Evolutionary conservation across 2,329 filamentous ascomycete genomes (phyloP).

Genomic region (Ophiostoma piceae): DNA sequence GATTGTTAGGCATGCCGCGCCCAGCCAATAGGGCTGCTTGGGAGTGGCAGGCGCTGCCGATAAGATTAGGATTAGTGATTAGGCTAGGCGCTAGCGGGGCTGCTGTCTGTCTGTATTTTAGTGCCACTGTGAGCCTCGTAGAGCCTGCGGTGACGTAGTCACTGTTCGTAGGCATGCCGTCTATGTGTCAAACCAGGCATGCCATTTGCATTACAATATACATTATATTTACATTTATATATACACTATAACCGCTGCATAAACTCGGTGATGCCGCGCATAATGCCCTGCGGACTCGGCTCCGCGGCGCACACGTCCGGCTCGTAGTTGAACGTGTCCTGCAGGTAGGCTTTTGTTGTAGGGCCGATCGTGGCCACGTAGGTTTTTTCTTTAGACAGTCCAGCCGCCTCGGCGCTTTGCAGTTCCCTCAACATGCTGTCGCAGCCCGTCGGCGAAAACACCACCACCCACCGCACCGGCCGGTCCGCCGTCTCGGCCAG

Average conservation of each 20-base stretch:
- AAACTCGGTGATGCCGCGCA: conserved; percentile 58
- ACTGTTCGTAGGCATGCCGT: not conserved
- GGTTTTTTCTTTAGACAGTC: not conserved
- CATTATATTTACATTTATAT: not conserved
- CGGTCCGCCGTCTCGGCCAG: conserved; percentile 43
- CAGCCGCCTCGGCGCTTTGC: not conserved
- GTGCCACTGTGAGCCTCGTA: not conserved
- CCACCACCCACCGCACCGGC: conserved; percentile 62
- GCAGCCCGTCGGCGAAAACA: conserved; percentile 64
- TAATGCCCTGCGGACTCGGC: conserved; percentile 76
- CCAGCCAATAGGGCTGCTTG: conserved; percentile 8
- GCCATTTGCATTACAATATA: not conserved
- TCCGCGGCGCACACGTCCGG: conserved; percentile 75
- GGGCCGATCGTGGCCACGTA: conserved; percentile 86
- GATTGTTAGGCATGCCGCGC: not conserved
- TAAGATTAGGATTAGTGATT: not conserved
- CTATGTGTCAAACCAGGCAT: not conserved
- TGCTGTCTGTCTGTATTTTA: not conserved
- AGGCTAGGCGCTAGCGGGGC: not conserved
- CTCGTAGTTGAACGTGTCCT: conserved; percentile 57
- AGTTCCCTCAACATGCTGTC: conserved; percentile 54
- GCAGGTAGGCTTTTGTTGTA: conserved; percentile 75
- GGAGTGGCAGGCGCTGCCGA: not conserved
- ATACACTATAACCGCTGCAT: conserved; percentile 24
- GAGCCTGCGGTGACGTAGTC: not conserved